Conservation (phyloP, 1,284 basidiomycete genomes). For the Irpex rosettiformis region DNA sequence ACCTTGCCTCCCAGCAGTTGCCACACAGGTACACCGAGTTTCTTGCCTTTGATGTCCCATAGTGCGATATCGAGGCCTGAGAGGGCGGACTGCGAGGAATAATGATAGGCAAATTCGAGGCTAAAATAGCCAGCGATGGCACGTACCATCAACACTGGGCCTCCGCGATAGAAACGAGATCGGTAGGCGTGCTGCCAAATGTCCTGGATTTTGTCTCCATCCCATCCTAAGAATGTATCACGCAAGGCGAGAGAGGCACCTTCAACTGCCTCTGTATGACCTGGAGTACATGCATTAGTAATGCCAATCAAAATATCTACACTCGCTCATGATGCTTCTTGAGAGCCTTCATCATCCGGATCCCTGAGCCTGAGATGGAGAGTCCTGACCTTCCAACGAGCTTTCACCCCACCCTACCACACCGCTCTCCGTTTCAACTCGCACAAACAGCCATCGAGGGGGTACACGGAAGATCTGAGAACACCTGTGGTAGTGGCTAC, state of each 20-base stretch:
- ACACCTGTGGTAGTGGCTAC: neutral
- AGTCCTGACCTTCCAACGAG: constrained; percentile 47
- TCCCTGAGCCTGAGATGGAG: too few relatives aligned
- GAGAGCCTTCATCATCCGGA: too few relatives aligned
- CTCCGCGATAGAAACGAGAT: constrained; percentile 70
- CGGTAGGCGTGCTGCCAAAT: constrained; percentile 68
- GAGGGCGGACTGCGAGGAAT: constrained; percentile 41
- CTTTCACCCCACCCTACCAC: constrained; percentile 71
- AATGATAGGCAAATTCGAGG: neutral
- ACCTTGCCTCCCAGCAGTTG: constrained; percentile 75
- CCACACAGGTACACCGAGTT: constrained; percentile 72
- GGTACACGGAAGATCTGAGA: constrained; percentile 62
- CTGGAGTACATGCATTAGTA: neutral
- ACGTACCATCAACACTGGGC: constrained; percentile 67
- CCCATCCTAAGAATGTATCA: constrained; percentile 62
- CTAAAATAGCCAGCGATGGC: neutral
- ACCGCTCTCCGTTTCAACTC: constrained; percentile 65
- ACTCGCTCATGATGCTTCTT: too few relatives aligned
- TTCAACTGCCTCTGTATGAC: constrained; percentile 76
- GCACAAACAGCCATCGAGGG: constrained; percentile 76
- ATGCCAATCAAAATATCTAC: neutral
- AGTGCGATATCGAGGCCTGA: constrained; percentile 54
- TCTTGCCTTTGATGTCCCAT: constrained; percentile 81
- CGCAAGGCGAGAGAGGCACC: constrained; percentile 64
- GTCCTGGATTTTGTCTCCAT: constrained; percentile 70